Evolutionary conservation across 2,329 filamentous ascomycete species (phyloP), one percentile per base, ranked within the genome.

Genomic region (Talaromyces amestolkiae): DNA sequence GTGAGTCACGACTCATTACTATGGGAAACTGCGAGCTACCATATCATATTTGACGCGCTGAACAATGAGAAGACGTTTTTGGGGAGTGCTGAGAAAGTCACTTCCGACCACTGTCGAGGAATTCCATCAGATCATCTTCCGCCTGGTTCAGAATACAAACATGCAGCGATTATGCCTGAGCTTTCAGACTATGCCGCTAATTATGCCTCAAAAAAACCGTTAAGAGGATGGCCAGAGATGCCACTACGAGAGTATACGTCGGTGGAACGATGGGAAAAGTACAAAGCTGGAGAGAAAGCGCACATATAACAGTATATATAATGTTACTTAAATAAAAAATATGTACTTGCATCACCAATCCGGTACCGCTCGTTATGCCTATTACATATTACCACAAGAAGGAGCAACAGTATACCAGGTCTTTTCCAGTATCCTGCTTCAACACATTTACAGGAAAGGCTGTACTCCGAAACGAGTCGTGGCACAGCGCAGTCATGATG

Each of bases 21-120:
- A 10, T 61, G 58, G 58, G 43, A 61, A 17, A n/a, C 58, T 11
- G 58, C 58, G 10, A 61, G 58, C 35, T 27, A 58, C 22, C 19
- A 58, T 13, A 58, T 58, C 4, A 58, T 58, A 7, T 61, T 61
- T 22, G 24, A 35, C 7, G 58, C 31, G 3, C 3, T 61, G 24
- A 61, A 45, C 27, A 61, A 61, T 35, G 58, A 61, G 58, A 39
- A 61, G 27, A 61, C 58, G 15, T 61, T 49, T 35, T n/a, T 61
- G 24, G 58, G 58, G 37, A 61, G 39, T 61, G 27, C 58, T 22
- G 58, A 35, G 3, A 49, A 19, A 13, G 24, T 61, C 8, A 47
- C 39, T 19, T n/a, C 31, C 13, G 58, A 61, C 24, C 39, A 33
- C 11, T 58, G 54, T 41, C 41, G 22, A 61, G 58, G 43, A 37